Evolutionary conservation across 108 stramenopile genomes (phyloP).

Genomic region (Skeletonema costatum): DNA sequence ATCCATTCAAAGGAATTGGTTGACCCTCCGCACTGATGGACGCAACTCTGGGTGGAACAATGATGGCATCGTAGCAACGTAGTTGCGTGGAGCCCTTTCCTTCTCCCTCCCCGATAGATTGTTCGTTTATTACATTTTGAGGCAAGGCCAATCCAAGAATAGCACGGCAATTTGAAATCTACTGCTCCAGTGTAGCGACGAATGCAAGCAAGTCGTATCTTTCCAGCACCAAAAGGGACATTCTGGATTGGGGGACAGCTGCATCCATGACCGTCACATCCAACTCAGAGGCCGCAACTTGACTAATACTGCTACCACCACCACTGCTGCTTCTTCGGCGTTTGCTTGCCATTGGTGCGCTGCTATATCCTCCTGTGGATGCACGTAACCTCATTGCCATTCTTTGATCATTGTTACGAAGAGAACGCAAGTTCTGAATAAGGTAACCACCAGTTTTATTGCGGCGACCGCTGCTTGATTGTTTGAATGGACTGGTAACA

Average conservation of each 20-base stretch:
- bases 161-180: slow-evolving; percentile 14
- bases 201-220: slow-evolving; percentile 24
- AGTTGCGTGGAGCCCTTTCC: slow-evolving; percentile 9
- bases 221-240: slow-evolving; percentile 15
- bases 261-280: slow-evolving; percentile 37
- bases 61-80: slow-evolving; percentile 34
- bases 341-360: slow-evolving; percentile 1
- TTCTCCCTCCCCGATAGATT: slow-evolving; percentile 6
- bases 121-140: slow-evolving; percentile 21
- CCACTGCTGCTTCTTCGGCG: not conserved
- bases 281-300: slow-evolving; percentile 11
- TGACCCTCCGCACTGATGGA: not conserved
- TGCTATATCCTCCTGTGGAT: not conserved
- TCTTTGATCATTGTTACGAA: slow-evolving; percentile 25
- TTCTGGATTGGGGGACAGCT: not conserved
- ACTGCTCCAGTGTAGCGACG: slow-evolving; percentile 6
- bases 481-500: not conserved
- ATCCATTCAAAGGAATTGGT: not conserved
- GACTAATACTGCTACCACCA: not conserved
- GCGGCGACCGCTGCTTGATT: not conserved
- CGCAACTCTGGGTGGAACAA: slow-evolving; percentile 18
- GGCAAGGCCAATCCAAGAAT: slow-evolving; percentile 31
- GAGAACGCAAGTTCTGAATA: slow-evolving; percentile 23
- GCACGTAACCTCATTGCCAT: slow-evolving; percentile 31
- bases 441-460: slow-evolving; percentile 9